These are phyloP conservation scores for Aspergillus flavus DNA, from an alignment of 2,329 filamentous ascomycete genomes.

Conservation along the genomic window DNA sequence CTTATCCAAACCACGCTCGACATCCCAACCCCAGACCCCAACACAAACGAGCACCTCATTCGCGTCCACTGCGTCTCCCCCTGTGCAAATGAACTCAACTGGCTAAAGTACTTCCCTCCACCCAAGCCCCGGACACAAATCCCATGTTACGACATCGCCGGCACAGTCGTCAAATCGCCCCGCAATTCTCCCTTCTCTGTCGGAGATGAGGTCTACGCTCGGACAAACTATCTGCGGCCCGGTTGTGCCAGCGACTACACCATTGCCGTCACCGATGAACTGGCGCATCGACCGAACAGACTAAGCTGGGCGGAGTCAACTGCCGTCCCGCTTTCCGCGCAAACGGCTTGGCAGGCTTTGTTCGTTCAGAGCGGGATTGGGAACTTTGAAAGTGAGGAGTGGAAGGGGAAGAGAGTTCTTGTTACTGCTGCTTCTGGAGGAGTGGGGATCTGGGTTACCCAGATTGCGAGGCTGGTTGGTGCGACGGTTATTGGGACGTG, in stretches of 20 bases:
- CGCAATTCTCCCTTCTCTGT: conserved; percentile 38
- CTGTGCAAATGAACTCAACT: conserved; percentile 48
- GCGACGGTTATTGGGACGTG: conserved; percentile 45
- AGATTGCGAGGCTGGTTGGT: conserved; percentile 30
- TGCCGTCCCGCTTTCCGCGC: conserved; percentile 42
- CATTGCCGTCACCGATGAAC: conserved; percentile 37
- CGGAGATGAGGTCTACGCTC: conserved; percentile 44
- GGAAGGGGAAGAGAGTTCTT: conserved; percentile 43
- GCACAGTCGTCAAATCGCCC: conserved; percentile 41
- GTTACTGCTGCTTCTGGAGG: conserved; percentile 50
- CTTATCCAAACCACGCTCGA: conserved; percentile 13
- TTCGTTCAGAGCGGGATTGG: conserved; percentile 40
- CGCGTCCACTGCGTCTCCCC: conserved; percentile 42
- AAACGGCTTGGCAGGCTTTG: conserved; percentile 50
- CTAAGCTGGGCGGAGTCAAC: conserved; percentile 42
- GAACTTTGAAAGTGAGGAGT: conserved; percentile 14
- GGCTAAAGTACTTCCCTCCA: conserved; percentile 38
- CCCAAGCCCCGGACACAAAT: conserved; percentile 31
- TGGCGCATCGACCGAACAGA: conserved; percentile 39
- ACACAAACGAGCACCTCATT: conserved; percentile 42
- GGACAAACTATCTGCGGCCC: conserved; percentile 37
- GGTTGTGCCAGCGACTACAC: conserved; percentile 44
- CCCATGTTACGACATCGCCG: conserved; percentile 48
- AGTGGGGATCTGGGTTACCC: conserved; percentile 50
- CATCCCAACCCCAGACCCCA: conserved; percentile 25